Conservation (phyloP, 2,329 filamentous ascomycete species). For the Epichloe sibirici region DNA sequence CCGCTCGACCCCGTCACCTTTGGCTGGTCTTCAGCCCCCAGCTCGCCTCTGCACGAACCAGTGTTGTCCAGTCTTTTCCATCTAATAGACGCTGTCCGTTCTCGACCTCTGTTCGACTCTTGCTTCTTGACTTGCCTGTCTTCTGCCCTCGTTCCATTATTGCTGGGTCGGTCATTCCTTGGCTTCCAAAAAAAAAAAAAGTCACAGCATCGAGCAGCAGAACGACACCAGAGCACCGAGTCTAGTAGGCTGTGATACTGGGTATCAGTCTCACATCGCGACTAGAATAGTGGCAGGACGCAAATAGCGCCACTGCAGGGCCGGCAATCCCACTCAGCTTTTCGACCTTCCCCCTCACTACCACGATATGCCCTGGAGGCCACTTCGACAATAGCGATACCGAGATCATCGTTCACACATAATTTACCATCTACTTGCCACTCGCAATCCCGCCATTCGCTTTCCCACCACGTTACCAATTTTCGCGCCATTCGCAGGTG, state of each 20-base stretch:
- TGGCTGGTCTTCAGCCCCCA: neutral
- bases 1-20: constrained; percentile 1
- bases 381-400: constrained; percentile 2
- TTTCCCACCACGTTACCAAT: neutral
- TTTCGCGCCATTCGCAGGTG: neutral
- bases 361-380: constrained; percentile 3
- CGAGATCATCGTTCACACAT: constrained; percentile 2
- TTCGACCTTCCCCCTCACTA: neutral
- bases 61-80: constrained; percentile 6
- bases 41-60: constrained; percentile 3
- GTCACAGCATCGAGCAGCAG: neutral
- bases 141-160: neutral
- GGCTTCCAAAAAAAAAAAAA: neutral
- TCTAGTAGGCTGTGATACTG: neutral
- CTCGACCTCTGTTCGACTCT: neutral
- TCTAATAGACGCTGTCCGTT: neutral
- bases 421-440: neutral
- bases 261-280: neutral
- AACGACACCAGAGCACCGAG: neutral
- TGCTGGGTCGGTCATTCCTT: neutral
- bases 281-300: neutral
- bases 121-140: neutral
- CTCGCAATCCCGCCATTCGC: constrained; percentile 3
- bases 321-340: neutral
- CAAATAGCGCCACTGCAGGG: neutral